These are phyloP conservation scores for Kockiozyma suomiensis DNA, from an alignment of 805 yeast species.

Conservation along the genomic window DNA sequence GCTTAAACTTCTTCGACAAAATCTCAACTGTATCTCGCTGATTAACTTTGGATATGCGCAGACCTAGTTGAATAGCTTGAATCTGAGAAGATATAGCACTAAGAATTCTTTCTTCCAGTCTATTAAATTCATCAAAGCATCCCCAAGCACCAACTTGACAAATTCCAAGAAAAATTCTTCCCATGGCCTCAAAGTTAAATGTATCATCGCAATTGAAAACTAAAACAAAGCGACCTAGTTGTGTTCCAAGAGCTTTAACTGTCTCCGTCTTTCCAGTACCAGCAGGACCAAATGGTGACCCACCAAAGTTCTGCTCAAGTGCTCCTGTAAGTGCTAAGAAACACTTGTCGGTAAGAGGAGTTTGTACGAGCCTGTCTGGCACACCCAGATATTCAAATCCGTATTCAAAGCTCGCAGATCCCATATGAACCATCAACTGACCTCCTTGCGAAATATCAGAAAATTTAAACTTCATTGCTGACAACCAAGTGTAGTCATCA, in stretches of 20 bases:
- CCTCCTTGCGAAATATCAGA: not conserved
- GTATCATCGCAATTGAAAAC: conserved; percentile 92
- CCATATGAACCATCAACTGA: conserved; percentile 51
- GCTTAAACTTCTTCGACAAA: conserved; percentile 33
- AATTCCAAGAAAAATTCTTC: conserved; percentile 74
- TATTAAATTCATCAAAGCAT: conserved; percentile 92
- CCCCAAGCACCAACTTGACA: conserved; percentile 90
- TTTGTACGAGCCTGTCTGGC: conserved; percentile 70
- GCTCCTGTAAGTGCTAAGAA: conserved; percentile 75
- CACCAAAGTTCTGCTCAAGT: conserved; percentile 73
- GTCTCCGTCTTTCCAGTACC: conserved; percentile 97
- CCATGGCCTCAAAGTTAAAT: conserved; percentile 78
- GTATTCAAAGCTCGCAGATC: conserved; percentile 56
- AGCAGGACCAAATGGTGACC: conserved; percentile 92
- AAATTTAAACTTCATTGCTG: conserved; percentile 55
- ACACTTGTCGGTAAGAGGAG: conserved; percentile 68
- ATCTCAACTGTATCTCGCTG: conserved; percentile 33
- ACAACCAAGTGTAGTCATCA: conserved; percentile 51
- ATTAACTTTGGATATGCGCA: conserved; percentile 38
- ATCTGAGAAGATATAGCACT: conserved; percentile 86
- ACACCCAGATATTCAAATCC: conserved; percentile 84
- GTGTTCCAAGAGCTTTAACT: conserved; percentile 78
- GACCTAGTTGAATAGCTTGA: conserved; percentile 65
- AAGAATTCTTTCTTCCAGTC: conserved; percentile 68
- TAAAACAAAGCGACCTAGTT: conserved; percentile 75